Evolutionary conservation across 805 yeast species (phyloP), one percentile per base, ranked within the genome.

Genomic region (Barnettozyma californica): DNA sequence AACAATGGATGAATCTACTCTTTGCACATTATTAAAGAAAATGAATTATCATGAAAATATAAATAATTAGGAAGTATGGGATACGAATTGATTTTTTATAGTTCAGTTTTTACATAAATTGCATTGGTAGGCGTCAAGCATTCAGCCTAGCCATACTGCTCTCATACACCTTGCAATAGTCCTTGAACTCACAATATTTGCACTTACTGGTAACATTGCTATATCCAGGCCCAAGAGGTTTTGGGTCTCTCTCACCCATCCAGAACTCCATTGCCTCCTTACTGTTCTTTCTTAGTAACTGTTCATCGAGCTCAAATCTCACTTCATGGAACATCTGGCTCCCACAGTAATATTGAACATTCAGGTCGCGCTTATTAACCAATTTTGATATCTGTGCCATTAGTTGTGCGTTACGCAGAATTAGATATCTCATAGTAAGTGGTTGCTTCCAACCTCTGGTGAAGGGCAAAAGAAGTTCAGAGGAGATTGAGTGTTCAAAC

Each of bases 231-330:
- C 60, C 56, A 4, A 77, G 69, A 7, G 73, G 74, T 27, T 56
- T 58, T 1, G 87, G 86, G 3, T 60, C 61, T 41, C 85, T 64
- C 29, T 63, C 55, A 0, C 90, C 90, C 55, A 69, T 68, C 90
- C 90, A 84, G 53, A 81, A 76, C 21, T 59, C 58, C 45, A 76
- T 54, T 3, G 80, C 69, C 10, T 61, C 53, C 0, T 52, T 41
- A 2, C 76, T 60, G 8, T 67, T 60, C 2, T 53, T 33, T 1
- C 64, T 51, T 2, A 78, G 56, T 11, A 52, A 57, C 0, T 53
- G 44, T 5, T 59, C 56, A 43, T 73, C 67, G 56, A 70, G 80
- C 3, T 61, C 48, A 46, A 76, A 76, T 9, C 58, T 42, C 0
- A 69, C 58, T 18, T 71, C 71, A 23, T 69, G 64, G 54, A 82